Percentiles rank a stretch among this genome's conserved stretches.
phyloP scores from a whole-genome alignment of 768 basidiomycete species.

The Mycena belliarum region DNA sequence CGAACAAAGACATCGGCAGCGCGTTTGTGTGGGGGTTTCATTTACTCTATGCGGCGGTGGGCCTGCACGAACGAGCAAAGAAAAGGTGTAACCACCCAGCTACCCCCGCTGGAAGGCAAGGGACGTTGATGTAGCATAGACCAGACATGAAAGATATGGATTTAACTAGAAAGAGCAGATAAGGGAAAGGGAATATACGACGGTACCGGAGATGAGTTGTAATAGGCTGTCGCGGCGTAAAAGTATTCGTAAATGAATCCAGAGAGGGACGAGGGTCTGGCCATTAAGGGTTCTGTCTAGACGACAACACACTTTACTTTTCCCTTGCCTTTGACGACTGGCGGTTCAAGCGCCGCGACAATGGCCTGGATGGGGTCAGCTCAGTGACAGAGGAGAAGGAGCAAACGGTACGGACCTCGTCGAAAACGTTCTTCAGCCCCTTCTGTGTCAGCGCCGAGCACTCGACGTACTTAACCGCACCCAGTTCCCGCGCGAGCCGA shows the following conservation, averaged over 20 bases:
- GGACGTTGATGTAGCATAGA: slow-evolving; percentile 11
- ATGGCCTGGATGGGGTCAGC: slow-evolving; percentile 67
- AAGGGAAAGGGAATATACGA: slow-evolving; percentile 30
- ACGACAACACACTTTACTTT: slow-evolving; percentile 77
- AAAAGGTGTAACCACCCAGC: too few species aligned
- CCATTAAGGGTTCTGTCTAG: slow-evolving; percentile 35
- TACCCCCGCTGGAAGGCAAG: background rate
- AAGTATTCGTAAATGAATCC: slow-evolving; percentile 35
- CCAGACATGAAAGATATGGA: slow-evolving; percentile 35
- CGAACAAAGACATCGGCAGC: too few species aligned
- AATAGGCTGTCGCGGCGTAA: slow-evolving; percentile 45
- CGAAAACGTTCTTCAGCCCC: slow-evolving; percentile 99
- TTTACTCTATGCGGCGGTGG: too few species aligned
- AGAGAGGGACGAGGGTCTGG: slow-evolving; percentile 22
- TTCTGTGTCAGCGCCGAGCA: slow-evolving; percentile 99
- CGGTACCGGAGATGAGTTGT: slow-evolving; percentile 23
- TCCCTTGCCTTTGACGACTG: slow-evolving; percentile 81
- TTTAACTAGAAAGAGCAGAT: slow-evolving; percentile 43
- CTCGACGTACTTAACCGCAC: slow-evolving; percentile 98
- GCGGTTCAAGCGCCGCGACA: slow-evolving; percentile 97
- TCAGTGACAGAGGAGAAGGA: background rate
- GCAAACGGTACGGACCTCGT: slow-evolving; percentile 76
- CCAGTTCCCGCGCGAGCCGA: slow-evolving; percentile 92
- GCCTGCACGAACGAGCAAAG: too few species aligned
- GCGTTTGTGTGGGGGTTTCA: too few species aligned